phyloP scores from a whole-genome alignment of 345 rosid species.

The Salix viminalis region DNA sequence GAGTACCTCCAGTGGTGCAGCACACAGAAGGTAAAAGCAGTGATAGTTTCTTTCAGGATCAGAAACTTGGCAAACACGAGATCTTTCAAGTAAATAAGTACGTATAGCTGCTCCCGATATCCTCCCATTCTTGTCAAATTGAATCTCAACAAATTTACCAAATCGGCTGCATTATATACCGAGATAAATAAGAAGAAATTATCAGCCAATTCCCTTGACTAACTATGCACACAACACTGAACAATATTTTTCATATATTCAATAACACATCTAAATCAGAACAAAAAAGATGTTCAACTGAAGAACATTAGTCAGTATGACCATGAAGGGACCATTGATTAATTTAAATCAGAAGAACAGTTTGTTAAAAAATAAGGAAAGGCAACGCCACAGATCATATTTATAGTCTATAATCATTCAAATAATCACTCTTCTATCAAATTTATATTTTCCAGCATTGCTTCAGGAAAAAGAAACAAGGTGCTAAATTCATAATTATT shows the following conservation, averaged over 20 bases:
- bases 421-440: background rate
- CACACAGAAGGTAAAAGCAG: constrained; percentile 93
- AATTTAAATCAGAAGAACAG: background rate
- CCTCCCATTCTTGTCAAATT: constrained; percentile 96
- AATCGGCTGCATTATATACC: constrained; percentile 69
- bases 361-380: background rate
- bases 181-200: constrained; percentile 16
- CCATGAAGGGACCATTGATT: background rate
- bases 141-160: constrained; percentile 99
- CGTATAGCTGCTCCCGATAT: constrained; percentile 98
- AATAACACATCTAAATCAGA: background rate
- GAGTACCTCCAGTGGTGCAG: constrained; percentile 92
- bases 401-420: background rate
- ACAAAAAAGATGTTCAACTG: background rate
- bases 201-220: constrained; percentile 4
- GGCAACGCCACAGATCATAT: background rate
- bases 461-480: background rate
- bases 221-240: constrained; percentile 10
- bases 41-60: constrained; percentile 98
- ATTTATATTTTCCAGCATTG: background rate
- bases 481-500: background rate
- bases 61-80: constrained; percentile 99
- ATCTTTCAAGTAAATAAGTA: constrained; percentile 92
- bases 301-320: background rate
- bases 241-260: background rate